Percentiles rank a stretch among this genome's conserved stretches.
These are phyloP conservation scores for Colletotrichum paranaense DNA, from an alignment of 2,329 filamentous ascomycete species.

Conservation along the genomic window DNA sequence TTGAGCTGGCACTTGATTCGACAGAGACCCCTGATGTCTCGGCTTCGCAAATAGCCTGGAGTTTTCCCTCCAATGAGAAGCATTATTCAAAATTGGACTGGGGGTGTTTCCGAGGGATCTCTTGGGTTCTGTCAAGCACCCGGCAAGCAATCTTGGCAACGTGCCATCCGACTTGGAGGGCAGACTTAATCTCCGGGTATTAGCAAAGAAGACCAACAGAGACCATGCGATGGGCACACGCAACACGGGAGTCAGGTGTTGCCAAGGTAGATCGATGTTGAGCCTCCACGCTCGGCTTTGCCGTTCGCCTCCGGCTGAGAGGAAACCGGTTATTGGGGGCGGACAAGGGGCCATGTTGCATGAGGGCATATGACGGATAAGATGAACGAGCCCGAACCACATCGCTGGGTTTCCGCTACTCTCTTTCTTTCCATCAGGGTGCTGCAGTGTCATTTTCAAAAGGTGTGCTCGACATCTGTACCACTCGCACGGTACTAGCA, in stretches of 20 bases:
- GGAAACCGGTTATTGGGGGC: slow-evolving; percentile 3
- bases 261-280: neutral
- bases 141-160: neutral
- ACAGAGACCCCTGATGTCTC: neutral
- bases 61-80: slow-evolving; percentile 31
- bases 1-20: slow-evolving; percentile 20
- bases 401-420: no score
- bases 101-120: neutral
- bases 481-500: neutral
- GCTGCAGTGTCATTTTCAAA: neutral
- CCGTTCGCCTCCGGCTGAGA: neutral
- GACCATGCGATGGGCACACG: neutral
- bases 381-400: slow-evolving; percentile 1
- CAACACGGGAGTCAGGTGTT: neutral
- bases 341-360: neutral
- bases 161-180: neutral
- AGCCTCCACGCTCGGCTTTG: neutral
- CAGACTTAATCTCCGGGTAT: slow-evolving; percentile 3
- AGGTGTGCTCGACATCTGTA: neutral
- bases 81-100: neutral
- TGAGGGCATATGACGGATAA: slow-evolving; percentile 9
- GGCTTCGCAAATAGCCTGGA: slow-evolving; percentile 18
- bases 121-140: slow-evolving; percentile 22
- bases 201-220: neutral
- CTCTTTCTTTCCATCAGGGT: neutral